Base-by-base conservation (phyloP, 2,329 filamentous ascomycete species). In the Talaromyces sp. region DNA sequence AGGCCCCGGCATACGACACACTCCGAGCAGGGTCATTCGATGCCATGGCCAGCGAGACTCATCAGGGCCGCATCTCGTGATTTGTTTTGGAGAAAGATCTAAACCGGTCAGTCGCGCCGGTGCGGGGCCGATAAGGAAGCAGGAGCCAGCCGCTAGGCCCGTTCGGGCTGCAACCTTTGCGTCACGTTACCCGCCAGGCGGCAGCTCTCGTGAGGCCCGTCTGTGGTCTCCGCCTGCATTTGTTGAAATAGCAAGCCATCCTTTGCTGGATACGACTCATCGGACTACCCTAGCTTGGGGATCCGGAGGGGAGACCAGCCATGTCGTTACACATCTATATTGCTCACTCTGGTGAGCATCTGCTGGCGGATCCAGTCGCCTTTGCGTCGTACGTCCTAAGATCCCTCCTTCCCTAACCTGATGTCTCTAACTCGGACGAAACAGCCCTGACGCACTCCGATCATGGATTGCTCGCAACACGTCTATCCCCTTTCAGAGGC, bases 241-340 rank as follows among this genome's bases (percentile, higher is more conserved):
- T 60, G 27, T 56, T 24, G 26, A 52, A 27, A 26, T 52, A 27
- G 26, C 49, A 52, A 7, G 6, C n/a, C 50, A 13, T 26, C 27
- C 55, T 50, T 57, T 50, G 59, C 59, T 58, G 56, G 56, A 52
- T 21, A 26, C 60, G 29, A 59, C 58, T 58, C 60, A 56, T 62
- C 60, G 60, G 60, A 59, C 35, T 32, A 13, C 60, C 60, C 62
- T 60, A 54, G 38, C 67, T 62, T 63, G 56, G 60, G 60, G 64
- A 66, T 70, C 70, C 64, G 62, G 62, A 66, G 66, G 68, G 68
- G 73, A 69, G 69, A 57, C 68, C 69, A 78, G 84, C 82, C 78
- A 96, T 96, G 91, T 89, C 90, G 81, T 86, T 93, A 75, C 87
- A 91, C 80, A 88, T 96, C 78, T 90, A 91, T 81, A 88, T 96